A percentile compares a stretch with the other conserved stretches of the same genome.
These are phyloP conservation scores for Periglandula ipomoeae DNA, from an alignment of 2,329 filamentous ascomycete species.

Conservation along the genomic window DNA sequence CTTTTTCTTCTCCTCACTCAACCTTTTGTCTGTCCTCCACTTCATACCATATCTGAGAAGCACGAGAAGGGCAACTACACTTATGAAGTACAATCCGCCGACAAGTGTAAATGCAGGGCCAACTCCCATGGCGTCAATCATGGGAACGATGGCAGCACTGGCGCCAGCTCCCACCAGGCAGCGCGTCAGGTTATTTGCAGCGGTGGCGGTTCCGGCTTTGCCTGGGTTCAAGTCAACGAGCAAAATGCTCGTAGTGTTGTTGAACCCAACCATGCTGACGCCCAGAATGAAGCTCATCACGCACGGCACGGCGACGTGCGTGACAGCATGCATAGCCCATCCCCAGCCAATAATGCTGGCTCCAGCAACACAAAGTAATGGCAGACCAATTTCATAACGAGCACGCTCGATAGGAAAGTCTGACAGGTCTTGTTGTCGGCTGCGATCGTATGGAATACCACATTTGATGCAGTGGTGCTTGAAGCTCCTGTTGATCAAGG, in stretches of 20 bases:
- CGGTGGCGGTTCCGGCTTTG: constrained; percentile 43
- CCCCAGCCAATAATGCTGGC: constrained; percentile 40
- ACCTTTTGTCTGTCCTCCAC: constrained; percentile 30
- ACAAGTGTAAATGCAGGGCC: constrained; percentile 44
- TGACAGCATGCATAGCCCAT: constrained; percentile 36
- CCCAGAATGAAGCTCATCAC: constrained; percentile 38
- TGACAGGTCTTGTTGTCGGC: constrained; percentile 38
- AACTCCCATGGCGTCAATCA: constrained; percentile 40
- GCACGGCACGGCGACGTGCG: constrained; percentile 36
- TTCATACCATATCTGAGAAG: constrained; percentile 32
- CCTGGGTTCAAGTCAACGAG: constrained; percentile 47
- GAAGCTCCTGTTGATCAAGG: constrained; percentile 59
- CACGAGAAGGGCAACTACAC: constrained; percentile 29
- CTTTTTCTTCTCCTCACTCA: constrained; percentile 17
- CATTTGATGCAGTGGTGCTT: constrained; percentile 46
- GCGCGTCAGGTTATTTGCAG: constrained; percentile 46
- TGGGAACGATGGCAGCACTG: constrained; percentile 40
- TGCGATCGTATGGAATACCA: constrained; percentile 43
- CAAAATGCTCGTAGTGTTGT: constrained; percentile 42
- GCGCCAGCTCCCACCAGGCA: constrained; percentile 46
- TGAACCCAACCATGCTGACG: constrained; percentile 42
- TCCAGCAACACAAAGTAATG: constrained; percentile 40
- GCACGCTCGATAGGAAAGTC: constrained; percentile 43
- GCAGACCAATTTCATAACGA: constrained; percentile 38
- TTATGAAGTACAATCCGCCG: constrained; percentile 30